These are phyloP conservation scores for Fusarium vanettenii DNA, from an alignment of 2,329 filamentous ascomycete genomes.

Conservation along the genomic window DNA sequence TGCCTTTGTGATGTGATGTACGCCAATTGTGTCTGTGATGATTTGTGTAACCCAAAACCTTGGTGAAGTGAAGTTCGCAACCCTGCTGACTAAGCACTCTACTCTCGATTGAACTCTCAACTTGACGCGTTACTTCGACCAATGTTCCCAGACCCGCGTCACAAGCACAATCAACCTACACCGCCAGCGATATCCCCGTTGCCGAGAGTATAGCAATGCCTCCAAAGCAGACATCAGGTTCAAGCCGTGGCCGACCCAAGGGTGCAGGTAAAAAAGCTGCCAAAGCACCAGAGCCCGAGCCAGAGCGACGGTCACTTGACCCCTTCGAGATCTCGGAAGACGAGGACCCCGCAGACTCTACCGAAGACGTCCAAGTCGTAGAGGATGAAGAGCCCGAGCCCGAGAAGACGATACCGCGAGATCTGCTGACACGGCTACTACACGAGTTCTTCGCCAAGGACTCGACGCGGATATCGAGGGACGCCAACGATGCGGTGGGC, in stretches of 20 bases:
- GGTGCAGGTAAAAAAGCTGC: slow-evolving; percentile 39
- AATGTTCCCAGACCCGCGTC: neutral
- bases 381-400: slow-evolving; percentile 51
- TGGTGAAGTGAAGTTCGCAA: neutral
- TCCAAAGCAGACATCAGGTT: slow-evolving; percentile 52
- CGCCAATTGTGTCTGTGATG: neutral
- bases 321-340: slow-evolving; percentile 52
- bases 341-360: slow-evolving; percentile 26
- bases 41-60: neutral
- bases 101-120: neutral
- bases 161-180: neutral
- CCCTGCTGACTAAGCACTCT: slow-evolving; percentile 26
- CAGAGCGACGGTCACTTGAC: slow-evolving; percentile 47
- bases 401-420: slow-evolving; percentile 71
- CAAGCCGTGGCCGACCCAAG: slow-evolving; percentile 52
- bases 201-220: slow-evolving; percentile 50
- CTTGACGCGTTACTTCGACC: neutral
- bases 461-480: slow-evolving; percentile 78
- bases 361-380: slow-evolving; percentile 37
- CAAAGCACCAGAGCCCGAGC: slow-evolving; percentile 33
- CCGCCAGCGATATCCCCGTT: neutral
- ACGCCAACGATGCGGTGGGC: slow-evolving; percentile 80
- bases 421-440: slow-evolving; percentile 80
- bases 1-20: neutral
- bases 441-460: slow-evolving; percentile 82